Evolutionary conservation across 495 filamentous ascomycete genomes (phyloP).

Genomic region (Penicillium parvum): DNA sequence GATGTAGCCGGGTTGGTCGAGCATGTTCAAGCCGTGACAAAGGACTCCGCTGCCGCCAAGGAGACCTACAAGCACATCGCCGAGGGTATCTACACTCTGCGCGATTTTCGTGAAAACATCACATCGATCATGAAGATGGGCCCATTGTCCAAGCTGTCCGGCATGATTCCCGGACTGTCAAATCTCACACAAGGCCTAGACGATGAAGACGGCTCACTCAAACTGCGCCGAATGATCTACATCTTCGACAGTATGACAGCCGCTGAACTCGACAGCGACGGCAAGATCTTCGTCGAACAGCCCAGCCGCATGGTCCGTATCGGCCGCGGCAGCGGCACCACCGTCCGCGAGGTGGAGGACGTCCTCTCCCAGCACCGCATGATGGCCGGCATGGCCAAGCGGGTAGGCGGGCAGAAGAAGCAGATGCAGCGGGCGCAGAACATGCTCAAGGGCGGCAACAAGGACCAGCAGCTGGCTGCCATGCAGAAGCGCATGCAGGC

Average conservation of each 20-base stretch:
- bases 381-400: conserved; percentile 99
- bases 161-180: conserved; percentile 95
- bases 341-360: conserved; percentile 93
- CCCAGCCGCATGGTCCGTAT: conserved; percentile 93
- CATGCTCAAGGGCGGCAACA: conserved; percentile 82
- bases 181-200: conserved; percentile 93
- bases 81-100: conserved; percentile 91
- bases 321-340: conserved; percentile 82
- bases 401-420: conserved; percentile 93
- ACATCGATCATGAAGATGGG: conserved; percentile 99
- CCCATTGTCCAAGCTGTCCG: conserved; percentile 92
- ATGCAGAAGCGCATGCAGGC: conserved; percentile 94
- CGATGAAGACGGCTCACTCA: conserved; percentile 88
- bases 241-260: conserved; percentile 98
- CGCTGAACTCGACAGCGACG: conserved; percentile 90
- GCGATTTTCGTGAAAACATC: conserved; percentile 92
- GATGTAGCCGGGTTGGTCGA: conserved; percentile 94
- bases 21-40: conserved; percentile 93
- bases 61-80: conserved; percentile 98
- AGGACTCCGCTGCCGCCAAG: conserved; percentile 73
- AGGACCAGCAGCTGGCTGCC: conserved; percentile 89
- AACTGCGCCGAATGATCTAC: conserved; percentile 97
- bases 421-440: conserved; percentile 93
- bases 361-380: conserved; percentile 95
- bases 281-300: conserved; percentile 88